Evolutionary conservation across 2,329 filamentous ascomycete species (phyloP).

Genomic region (Fusarium irregulare): DNA sequence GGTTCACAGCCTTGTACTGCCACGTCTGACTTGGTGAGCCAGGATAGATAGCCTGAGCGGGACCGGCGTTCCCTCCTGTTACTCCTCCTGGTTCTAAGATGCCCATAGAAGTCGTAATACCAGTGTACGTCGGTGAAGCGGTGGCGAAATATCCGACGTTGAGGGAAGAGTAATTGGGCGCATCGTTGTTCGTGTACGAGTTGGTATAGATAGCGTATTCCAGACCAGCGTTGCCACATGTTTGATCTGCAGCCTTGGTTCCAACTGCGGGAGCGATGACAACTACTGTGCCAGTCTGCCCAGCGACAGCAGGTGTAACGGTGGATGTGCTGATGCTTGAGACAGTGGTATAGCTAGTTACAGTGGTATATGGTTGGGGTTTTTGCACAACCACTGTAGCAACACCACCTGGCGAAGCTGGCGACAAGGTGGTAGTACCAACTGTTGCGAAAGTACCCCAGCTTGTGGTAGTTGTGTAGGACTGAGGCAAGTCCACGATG

Average conservation of each 20-base stretch:
- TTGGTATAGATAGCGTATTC: slow-evolving; percentile 3
- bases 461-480: too few species aligned
- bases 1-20: slow-evolving; percentile 2
- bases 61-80: not conserved
- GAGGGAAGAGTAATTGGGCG: not conserved
- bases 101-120: not conserved
- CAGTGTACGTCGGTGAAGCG: not conserved
- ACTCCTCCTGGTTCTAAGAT: not conserved
- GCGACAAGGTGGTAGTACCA: too few species aligned
- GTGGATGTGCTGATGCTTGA: not conserved
- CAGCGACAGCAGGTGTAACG: not conserved
- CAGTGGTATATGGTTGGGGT: too few species aligned
- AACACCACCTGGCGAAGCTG: too few species aligned
- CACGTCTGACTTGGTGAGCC: slow-evolving; percentile 2
- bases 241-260: slow-evolving; percentile 1
- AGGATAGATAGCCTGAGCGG: not conserved
- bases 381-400: too few species aligned
- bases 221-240: not conserved
- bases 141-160: not conserved
- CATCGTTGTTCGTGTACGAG: not conserved
- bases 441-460: too few species aligned
- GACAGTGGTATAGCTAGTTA: not conserved
- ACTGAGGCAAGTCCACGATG: too few species aligned
- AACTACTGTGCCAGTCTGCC: not conserved
- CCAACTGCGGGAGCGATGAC: not conserved